phyloP scores from a whole-genome alignment of 495 filamentous ascomycete species.

The Hyaloscypha bicolor region DNA sequence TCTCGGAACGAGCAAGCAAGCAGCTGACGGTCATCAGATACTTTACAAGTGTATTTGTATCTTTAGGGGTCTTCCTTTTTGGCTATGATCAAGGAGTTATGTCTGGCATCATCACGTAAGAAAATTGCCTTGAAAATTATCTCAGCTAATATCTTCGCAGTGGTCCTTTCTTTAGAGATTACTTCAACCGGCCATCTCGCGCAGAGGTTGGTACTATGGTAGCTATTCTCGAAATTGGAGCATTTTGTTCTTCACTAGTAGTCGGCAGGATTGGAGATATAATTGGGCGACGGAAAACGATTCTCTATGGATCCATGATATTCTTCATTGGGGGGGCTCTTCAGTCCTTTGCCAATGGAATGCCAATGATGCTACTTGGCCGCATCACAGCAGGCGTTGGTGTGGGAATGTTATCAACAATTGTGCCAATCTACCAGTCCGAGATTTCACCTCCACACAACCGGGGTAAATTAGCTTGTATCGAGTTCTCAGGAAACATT shows the following conservation, averaged over 20 bases:
- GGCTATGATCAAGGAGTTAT: conserved; percentile 99
- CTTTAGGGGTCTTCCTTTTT: conserved; percentile 95
- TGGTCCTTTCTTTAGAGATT: conserved; percentile 82
- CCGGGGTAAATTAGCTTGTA: conserved; percentile 91
- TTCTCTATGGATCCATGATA: conserved; percentile 89
- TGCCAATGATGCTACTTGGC: conserved; percentile 91
- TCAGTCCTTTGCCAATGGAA: conserved; percentile 77
- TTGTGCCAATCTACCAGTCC: conserved; percentile 97
- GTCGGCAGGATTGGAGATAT: conserved; percentile 91
- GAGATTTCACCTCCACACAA: conserved; percentile 98
- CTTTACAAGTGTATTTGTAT: conserved; percentile 98
- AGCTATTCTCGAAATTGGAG: conserved; percentile 91
- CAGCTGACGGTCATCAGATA: conserved; percentile 64
- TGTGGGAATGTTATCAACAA: conserved; percentile 92
- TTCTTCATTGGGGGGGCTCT: conserved; percentile 90
- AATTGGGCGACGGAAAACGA: conserved; percentile 86
- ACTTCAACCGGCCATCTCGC: conserved; percentile 84
- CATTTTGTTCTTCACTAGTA: conserved; percentile 85
- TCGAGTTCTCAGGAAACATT: conserved; percentile 98
- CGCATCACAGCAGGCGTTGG: conserved; percentile 91
- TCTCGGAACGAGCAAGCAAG: background rate
- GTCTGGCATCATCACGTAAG: conserved; percentile 98
- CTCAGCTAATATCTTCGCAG: conserved; percentile 46
- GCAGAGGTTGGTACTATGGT: conserved; percentile 95
- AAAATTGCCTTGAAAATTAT: conserved; percentile 26